phyloP scores from a whole-genome alignment of 2,329 filamentous ascomycete species.

The Hypomyces rosellus region DNA sequence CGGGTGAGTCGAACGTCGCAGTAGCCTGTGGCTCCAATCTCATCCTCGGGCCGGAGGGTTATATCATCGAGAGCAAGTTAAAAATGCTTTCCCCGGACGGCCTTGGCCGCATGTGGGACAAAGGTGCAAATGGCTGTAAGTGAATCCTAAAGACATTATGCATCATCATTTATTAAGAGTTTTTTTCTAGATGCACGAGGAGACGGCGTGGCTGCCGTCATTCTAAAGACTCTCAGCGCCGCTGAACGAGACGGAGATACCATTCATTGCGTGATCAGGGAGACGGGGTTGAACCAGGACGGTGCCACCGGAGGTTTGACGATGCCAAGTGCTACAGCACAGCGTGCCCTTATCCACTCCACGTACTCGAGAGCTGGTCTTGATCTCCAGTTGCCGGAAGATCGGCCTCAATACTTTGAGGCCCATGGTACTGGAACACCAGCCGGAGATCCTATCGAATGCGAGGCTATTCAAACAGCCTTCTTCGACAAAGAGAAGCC shows the following conservation, averaged over 20 bases:
- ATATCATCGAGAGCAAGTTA: conserved; percentile 13
- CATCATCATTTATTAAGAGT: too few species aligned
- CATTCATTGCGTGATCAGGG: conserved; percentile 3
- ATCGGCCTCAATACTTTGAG: conserved; percentile 20
- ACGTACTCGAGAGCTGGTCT: neutral
- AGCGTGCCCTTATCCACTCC: neutral
- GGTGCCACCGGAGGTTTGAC: conserved; percentile 1
- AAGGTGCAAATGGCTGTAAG: neutral
- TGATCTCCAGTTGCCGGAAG: neutral
- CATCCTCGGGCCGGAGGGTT: neutral
- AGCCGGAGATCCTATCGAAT: conserved; percentile 17
- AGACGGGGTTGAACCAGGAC: conserved; percentile 3
- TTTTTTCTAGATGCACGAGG: neutral
- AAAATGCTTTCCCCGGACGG: conserved; percentile 32
- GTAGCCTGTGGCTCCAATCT: conserved; percentile 17
- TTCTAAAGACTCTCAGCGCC: conserved; percentile 4
- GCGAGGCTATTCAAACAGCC: neutral
- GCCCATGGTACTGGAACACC: conserved; percentile 6
- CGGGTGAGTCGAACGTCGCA: conserved; percentile 16
- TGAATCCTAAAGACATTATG: too few species aligned
- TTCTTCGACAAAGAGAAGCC: neutral
- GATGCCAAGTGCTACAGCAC: neutral
- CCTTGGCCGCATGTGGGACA: conserved; percentile 23
- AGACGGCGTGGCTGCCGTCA: conserved; percentile 2
- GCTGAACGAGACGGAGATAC: conserved; percentile 3